Conservation (phyloP, 1,284 basidiomycete species). For the Ustilago shanxiensis region DNA sequence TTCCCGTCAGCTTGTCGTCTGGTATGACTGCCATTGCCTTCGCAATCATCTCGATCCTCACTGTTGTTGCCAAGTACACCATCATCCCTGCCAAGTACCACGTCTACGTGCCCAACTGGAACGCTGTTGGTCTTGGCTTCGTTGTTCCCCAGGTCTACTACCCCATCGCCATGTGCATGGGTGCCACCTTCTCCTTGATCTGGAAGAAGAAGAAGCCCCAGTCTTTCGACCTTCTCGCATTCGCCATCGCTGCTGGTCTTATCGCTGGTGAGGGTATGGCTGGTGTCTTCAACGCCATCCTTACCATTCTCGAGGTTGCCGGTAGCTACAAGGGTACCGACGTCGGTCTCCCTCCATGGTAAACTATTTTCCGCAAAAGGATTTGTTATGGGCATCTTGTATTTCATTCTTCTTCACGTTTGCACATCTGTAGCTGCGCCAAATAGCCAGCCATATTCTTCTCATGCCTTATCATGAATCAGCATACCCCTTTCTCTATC, state of each 20-base stretch:
- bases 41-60: slow-evolving; percentile 73
- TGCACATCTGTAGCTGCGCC: not conserved
- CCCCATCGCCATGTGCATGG: slow-evolving; percentile 65
- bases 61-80: slow-evolving; percentile 74
- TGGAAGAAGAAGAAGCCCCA: slow-evolving; percentile 74
- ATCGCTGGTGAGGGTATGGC: slow-evolving; percentile 80
- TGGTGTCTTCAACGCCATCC: slow-evolving; percentile 76
- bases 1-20: slow-evolving; percentile 49
- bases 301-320: slow-evolving; percentile 58
- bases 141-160: slow-evolving; percentile 71
- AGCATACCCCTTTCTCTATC: slow-evolving; percentile 25
- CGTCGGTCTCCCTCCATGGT: slow-evolving; percentile 59
- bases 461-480: slow-evolving; percentile 9
- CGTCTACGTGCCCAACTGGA: slow-evolving; percentile 77
- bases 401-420: slow-evolving; percentile 4
- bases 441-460: slow-evolving; percentile 2
- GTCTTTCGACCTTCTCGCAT: slow-evolving; percentile 74
- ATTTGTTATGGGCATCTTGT: slow-evolving; percentile 22
- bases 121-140: slow-evolving; percentile 76
- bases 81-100: slow-evolving; percentile 75
- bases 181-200: slow-evolving; percentile 68
- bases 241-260: slow-evolving; percentile 76
- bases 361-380: slow-evolving; percentile 10
- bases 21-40: slow-evolving; percentile 78
- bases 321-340: slow-evolving; percentile 40